Base-by-base conservation (phyloP, 2,329 filamentous ascomycete species). In the Stachybotrys chartarum region DNA sequence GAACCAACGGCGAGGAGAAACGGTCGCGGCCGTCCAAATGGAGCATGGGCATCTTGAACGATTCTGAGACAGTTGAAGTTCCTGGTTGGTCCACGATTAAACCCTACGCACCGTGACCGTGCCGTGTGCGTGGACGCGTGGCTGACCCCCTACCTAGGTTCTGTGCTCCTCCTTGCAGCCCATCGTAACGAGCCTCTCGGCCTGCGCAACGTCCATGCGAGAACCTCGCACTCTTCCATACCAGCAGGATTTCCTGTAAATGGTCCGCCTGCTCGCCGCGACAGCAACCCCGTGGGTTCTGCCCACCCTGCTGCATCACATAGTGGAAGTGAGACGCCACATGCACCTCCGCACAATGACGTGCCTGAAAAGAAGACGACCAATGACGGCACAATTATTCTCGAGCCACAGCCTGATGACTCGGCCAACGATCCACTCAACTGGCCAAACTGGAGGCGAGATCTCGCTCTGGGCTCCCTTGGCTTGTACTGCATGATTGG, bases 401-500 rank as follows among this genome's bases (percentile, higher is more conserved):
- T 97, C 14, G 88, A 95, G 0, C 93, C 93, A 0, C 93, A 97
- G 68, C 93, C 93, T 0, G 91, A 97, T 57, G 91, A 97, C 53
- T 91, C 90, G 0, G 77, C 80, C 53, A 97, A 97, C 61, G 93
- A 97, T 64, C 93, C 93, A 1, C 75, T 97, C 55, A 97, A 97
- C 68, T 97, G 93, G 93, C 85, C 89, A 0, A 75, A 80, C 7
- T 90, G 90, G 85, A 83, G 90, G 46, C 80, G 93, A 69, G 91
- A 97, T 69, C 70, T 79, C 30, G 90, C 93, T 0, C 73, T 97
- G 58, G 64, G 96, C 0, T 93, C 88, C 0, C 77, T 97, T 5
- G 93, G 93, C 1, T 87, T 96, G 64, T 96, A 96, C 71, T 96
- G 91, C 70, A 88, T 97, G 84, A 73, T 97, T 17, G 93, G 93